Percentiles rank a stretch among this genome's conserved stretches.
These are phyloP conservation scores for Myriosclerotinia duriaeana DNA, from an alignment of 2,329 filamentous ascomycete species.

Conservation along the genomic window DNA sequence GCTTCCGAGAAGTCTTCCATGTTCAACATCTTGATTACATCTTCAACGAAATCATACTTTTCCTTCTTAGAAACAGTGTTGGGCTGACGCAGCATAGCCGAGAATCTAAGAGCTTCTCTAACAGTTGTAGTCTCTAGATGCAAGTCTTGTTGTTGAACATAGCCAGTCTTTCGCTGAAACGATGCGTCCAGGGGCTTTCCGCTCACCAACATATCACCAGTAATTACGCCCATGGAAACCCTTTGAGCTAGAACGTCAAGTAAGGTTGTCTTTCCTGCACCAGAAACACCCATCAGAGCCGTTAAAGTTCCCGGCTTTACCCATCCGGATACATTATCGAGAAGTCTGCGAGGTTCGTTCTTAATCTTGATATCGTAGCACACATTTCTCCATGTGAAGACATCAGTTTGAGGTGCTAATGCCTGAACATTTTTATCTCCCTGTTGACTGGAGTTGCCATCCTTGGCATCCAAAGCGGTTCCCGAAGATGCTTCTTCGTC, in stretches of 20 bases:
- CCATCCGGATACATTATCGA: slow-evolving; percentile 71
- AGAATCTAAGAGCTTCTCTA: slow-evolving; percentile 74
- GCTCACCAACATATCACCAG: slow-evolving; percentile 67
- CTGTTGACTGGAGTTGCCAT: slow-evolving; percentile 27
- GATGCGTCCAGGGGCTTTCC: slow-evolving; percentile 49
- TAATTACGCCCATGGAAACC: slow-evolving; percentile 85
- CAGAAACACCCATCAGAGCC: slow-evolving; percentile 68
- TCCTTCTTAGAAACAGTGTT: slow-evolving; percentile 68
- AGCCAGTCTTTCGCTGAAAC: slow-evolving; percentile 90
- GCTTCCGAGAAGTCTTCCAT: slow-evolving; percentile 93
- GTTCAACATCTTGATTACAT: slow-evolving; percentile 86
- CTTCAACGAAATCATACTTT: slow-evolving; percentile 84
- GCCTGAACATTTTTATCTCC: slow-evolving; percentile 35
- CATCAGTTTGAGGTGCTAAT: slow-evolving; percentile 37
- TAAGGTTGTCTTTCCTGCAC: slow-evolving; percentile 86
- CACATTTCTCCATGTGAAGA: slow-evolving; percentile 43
- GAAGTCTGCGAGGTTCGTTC: slow-evolving; percentile 59
- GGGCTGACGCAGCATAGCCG: slow-evolving; percentile 82
- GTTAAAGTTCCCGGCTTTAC: slow-evolving; percentile 71
- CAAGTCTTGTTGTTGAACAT: slow-evolving; percentile 91
- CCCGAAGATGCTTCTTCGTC: slow-evolving; percentile 32
- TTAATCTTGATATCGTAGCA: slow-evolving; percentile 79
- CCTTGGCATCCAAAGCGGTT: slow-evolving; percentile 25
- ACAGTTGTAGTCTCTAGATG: slow-evolving; percentile 84
- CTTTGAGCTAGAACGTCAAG: slow-evolving; percentile 78